Conservation (phyloP, 768 basidiomycete species). For the Polyporus arcularius region DNA sequence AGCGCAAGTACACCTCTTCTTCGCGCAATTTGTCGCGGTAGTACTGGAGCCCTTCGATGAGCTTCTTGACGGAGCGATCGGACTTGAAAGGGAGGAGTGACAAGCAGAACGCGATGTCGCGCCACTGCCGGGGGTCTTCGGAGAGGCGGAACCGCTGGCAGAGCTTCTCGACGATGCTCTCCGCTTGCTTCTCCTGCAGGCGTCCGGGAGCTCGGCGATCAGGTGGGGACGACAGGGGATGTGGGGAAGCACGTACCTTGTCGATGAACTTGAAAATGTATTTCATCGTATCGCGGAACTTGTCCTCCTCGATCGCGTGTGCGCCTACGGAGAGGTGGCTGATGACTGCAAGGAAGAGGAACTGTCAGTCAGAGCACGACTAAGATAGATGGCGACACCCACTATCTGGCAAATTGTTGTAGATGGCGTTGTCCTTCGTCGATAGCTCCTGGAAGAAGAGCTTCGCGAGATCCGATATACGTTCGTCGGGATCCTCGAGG, state of each 20-base stretch:
- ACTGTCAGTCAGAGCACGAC: background rate
- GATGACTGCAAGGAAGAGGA: conserved; percentile 62
- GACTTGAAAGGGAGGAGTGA: conserved; percentile 96
- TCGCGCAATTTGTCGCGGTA: conserved; percentile 98
- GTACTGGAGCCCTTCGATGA: conserved; percentile 88
- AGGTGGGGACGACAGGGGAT: background rate
- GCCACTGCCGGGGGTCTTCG: conserved; percentile 92
- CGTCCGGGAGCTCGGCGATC: background rate
- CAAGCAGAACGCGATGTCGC: conserved; percentile 94
- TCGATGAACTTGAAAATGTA: conserved; percentile 98
- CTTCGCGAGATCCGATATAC: conserved; percentile 94
- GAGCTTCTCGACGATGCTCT: conserved; percentile 95
- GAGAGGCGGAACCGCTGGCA: conserved; percentile 93
- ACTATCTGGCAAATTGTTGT: conserved; percentile 98
- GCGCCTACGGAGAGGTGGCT: conserved; percentile 90
- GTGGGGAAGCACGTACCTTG: conserved; percentile 58
- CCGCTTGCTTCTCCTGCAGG: conserved; percentile 92
- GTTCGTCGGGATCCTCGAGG: conserved; percentile 83
- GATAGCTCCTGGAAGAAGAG: conserved; percentile 95
- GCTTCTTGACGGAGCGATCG: conserved; percentile 93
- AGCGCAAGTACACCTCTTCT: conserved; percentile 72
- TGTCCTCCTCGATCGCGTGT: conserved; percentile 90
- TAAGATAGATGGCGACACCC: conserved; percentile 24
- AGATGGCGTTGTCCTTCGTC: conserved; percentile 98
- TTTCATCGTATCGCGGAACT: conserved; percentile 88